A percentile compares a stretch with the other conserved stretches of the same genome.
Evolutionary conservation across 805 yeast genomes (phyloP).

Genomic region (Cyberlindnera maritima): DNA sequence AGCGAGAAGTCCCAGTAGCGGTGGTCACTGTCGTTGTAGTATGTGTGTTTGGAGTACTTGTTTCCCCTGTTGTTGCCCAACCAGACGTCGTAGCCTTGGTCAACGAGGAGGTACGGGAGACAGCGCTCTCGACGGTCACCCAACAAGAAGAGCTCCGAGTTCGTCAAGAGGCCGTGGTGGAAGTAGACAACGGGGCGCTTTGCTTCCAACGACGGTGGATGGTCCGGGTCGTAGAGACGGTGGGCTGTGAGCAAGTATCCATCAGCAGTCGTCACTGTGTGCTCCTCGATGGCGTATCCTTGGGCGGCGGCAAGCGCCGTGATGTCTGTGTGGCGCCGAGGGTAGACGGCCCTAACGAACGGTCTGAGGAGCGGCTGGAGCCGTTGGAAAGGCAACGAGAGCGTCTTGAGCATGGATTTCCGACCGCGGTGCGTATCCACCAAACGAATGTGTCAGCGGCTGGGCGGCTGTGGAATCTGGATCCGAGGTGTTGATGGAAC

Average conservation of each 20-base stretch:
- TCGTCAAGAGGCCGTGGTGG: constrained; percentile 83
- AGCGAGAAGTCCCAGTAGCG: constrained; percentile 87
- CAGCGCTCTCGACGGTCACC: constrained; percentile 46
- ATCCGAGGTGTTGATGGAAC: too few relatives aligned
- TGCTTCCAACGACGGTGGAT: background rate
- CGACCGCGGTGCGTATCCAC: too few relatives aligned
- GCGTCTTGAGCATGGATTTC: too few relatives aligned
- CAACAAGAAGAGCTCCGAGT: constrained; percentile 53
- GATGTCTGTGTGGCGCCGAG: constrained; percentile 7
- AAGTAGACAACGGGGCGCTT: constrained; percentile 55
- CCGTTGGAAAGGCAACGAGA: background rate
- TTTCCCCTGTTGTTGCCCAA: constrained; percentile 91
- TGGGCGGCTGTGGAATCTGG: too few relatives aligned
- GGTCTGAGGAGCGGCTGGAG: constrained; percentile 3
- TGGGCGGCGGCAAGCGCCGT: constrained; percentile 32
- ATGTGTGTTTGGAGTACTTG: constrained; percentile 60
- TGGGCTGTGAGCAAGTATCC: constrained; percentile 69
- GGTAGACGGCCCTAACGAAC: constrained; percentile 5
- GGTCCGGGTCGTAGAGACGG: constrained; percentile 35
- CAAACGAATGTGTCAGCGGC: too few relatives aligned
- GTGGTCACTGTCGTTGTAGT: constrained; percentile 27
- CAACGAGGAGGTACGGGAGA: constrained; percentile 72
- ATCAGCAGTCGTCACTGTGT: constrained; percentile 65
- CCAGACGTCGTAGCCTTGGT: constrained; percentile 92
- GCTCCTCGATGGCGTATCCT: constrained; percentile 65